Percentiles rank a stretch among this genome's conserved stretches.
These are phyloP conservation scores for Gonapodya prolifera DNA, from an alignment of 192 early-diverging fungal genomes.

Conservation along the genomic window DNA sequence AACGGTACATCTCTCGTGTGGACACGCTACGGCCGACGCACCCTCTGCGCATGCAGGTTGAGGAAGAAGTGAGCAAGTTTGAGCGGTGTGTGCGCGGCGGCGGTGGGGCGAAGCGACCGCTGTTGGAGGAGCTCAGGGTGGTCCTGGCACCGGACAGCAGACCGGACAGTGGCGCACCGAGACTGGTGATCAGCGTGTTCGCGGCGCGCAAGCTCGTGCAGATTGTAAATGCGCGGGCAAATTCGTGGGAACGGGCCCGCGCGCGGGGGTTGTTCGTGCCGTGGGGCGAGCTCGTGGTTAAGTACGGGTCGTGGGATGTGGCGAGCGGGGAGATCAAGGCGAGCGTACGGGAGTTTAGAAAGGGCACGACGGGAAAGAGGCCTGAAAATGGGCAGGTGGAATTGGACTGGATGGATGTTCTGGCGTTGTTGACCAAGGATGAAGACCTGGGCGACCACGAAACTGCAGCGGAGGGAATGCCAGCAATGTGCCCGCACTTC, in stretches of 20 bases:
- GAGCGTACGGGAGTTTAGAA: background rate
- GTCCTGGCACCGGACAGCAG: no score
- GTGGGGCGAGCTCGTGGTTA: background rate
- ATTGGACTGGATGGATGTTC: background rate
- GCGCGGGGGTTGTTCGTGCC: background rate
- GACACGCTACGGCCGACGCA: background rate
- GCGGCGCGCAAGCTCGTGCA: background rate
- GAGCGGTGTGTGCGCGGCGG: background rate
- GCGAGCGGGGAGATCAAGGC: background rate
- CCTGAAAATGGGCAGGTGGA: background rate
- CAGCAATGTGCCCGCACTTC: no score
- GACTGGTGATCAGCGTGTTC: background rate
- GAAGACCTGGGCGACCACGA: background rate
- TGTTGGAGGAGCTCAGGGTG: background rate
- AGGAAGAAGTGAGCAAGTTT: background rate
- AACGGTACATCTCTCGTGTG: no score
- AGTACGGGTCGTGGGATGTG: background rate
- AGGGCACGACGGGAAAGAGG: no score
- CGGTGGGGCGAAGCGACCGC: background rate
- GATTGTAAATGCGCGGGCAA: background rate
- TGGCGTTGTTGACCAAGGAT: background rate
- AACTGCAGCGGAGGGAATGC: no score
- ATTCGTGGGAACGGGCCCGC: background rate
- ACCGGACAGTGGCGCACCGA: background rate
- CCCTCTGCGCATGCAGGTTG: background rate